Conservation (phyloP, 352 stramenopile species). For the Thraustochytrium sp. region DNA sequence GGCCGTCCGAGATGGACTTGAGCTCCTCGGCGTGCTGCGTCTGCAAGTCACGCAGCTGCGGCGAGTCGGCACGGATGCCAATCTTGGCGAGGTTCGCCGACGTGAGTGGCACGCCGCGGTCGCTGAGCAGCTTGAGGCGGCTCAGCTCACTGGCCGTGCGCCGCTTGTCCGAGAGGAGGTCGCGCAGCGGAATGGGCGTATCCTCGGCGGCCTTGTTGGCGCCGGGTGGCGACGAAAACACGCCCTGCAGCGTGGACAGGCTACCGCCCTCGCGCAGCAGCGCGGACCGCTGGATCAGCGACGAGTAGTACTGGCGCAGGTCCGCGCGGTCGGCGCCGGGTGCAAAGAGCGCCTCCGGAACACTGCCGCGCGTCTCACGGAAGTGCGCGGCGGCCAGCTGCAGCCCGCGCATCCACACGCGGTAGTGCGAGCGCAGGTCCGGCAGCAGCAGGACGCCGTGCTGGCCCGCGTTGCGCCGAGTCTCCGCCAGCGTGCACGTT, state of each 20-base stretch:
- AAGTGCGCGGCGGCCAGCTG: neutral
- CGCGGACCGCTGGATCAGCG: constrained; percentile 22
- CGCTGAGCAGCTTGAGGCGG: constrained; percentile 7
- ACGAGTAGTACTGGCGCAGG: constrained; percentile 24
- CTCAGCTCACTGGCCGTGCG: constrained; percentile 7
- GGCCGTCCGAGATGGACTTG: constrained; percentile 38
- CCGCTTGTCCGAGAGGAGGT: neutral
- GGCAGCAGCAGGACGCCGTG: constrained; percentile 19
- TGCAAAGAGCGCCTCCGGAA: neutral
- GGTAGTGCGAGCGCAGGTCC: constrained; percentile 22
- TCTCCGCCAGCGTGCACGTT: constrained; percentile 22
- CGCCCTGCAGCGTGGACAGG: constrained; percentile 13
- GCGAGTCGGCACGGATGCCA: neutral
- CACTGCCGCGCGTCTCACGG: neutral
- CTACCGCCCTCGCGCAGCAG: neutral
- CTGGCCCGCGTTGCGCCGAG: neutral
- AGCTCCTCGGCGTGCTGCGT: constrained; percentile 40
- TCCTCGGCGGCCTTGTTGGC: neutral
- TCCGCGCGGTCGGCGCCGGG: constrained; percentile 14
- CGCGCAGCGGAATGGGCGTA: neutral
- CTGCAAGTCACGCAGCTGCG: neutral
- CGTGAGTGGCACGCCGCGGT: constrained; percentile 5
- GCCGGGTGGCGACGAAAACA: neutral
- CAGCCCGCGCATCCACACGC: neutral
- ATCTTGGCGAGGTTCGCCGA: constrained; percentile 12